These are phyloP conservation scores for Omphalotus olearius DNA, from an alignment of 1,284 basidiomycete species.

Conservation along the genomic window DNA sequence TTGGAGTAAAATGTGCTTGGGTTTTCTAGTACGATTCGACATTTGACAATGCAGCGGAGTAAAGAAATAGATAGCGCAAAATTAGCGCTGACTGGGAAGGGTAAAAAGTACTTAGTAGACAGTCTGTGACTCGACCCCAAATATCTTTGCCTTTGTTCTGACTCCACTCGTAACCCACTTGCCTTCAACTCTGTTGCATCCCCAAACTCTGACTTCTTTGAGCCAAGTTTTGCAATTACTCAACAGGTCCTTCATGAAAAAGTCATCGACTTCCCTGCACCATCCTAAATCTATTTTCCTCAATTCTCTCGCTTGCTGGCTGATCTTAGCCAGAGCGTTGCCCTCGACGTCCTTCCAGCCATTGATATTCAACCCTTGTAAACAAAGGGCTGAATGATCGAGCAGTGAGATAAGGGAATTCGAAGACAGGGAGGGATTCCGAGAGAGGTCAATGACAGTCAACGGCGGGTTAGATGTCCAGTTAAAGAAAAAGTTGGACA, in stretches of 20 bases:
- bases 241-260: slow-evolving; percentile 69
- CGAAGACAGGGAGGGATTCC: slow-evolving; percentile 56
- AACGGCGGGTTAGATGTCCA: slow-evolving; percentile 46
- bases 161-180: slow-evolving; percentile 34
- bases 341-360: slow-evolving; percentile 66
- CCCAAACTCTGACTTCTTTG: slow-evolving; percentile 64
- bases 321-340: slow-evolving; percentile 53
- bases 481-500: slow-evolving; percentile 63
- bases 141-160: slow-evolving; percentile 9
- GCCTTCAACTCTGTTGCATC: slow-evolving; percentile 64
- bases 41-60: too few relatives aligned
- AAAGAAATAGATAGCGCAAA: too few relatives aligned
- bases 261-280: slow-evolving; percentile 85
- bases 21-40: too few relatives aligned
- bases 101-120: neutral
- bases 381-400: slow-evolving; percentile 58
- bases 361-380: slow-evolving; percentile 75
- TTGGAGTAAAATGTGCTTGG: too few relatives aligned
- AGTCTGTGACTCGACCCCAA: slow-evolving; percentile 10
- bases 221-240: slow-evolving; percentile 45
- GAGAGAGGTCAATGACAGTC: slow-evolving; percentile 51
- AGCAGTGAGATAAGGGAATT: slow-evolving; percentile 64
- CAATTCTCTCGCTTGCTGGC: slow-evolving; percentile 43
- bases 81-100: too few relatives aligned
- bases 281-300: slow-evolving; percentile 80